Conservation (phyloP, 768 basidiomycete species). For the Crepidotus variabilis region DNA sequence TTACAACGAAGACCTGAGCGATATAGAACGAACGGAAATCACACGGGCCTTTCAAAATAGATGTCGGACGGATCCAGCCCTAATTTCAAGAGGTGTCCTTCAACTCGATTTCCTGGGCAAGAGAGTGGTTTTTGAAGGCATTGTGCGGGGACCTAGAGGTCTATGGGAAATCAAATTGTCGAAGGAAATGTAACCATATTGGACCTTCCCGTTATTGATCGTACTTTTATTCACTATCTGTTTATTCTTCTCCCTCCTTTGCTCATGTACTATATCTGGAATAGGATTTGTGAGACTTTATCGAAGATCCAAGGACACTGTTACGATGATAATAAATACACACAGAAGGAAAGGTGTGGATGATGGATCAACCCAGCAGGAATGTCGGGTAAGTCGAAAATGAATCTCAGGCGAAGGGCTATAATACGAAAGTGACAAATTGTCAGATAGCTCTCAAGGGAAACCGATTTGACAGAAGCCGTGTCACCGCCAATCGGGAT, state of each 20-base stretch:
- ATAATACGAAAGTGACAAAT: too few species aligned
- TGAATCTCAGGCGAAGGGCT: too few species aligned
- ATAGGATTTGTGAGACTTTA: not conserved
- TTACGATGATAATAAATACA: too few species aligned
- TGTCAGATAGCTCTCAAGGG: too few species aligned
- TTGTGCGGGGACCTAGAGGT: conserved; percentile 50
- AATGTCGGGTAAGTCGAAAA: too few species aligned
- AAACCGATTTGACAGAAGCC: too few species aligned
- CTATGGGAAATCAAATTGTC: conserved; percentile 64
- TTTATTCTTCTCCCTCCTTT: not conserved
- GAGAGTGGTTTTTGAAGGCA: conserved; percentile 48
- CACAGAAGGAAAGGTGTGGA: too few species aligned
- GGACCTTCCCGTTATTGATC: not conserved
- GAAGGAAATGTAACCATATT: conserved; percentile 4
- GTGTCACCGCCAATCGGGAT: too few species aligned
- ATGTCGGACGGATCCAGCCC: conserved; percentile 31
- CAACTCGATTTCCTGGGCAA: conserved; percentile 60
- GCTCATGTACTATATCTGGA: not conserved
- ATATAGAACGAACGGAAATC: conserved; percentile 39
- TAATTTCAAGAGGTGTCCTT: conserved; percentile 40
- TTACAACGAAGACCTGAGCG: conserved; percentile 53
- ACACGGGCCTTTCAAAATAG: conserved; percentile 41
- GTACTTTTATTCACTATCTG: not conserved
- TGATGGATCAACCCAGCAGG: too few species aligned
- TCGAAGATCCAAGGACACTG: not conserved